Conservation (phyloP, 169 alveolate genomes). For the Miamiensis avidus region DNA sequence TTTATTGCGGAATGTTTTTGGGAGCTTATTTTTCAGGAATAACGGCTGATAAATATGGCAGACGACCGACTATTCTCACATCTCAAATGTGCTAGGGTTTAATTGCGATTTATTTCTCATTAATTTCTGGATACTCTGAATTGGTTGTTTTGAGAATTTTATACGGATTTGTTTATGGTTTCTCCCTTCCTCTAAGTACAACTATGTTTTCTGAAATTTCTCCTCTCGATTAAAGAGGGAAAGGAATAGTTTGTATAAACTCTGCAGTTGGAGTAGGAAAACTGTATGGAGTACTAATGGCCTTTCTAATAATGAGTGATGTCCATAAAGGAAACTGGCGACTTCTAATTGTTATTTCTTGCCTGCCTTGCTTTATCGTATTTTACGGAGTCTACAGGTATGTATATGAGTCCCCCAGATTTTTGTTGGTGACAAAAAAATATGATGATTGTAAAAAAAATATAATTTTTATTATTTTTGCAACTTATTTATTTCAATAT, state of each 20-base stretch:
- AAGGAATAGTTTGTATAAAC: conserved; percentile 19
- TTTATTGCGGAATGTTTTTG: conserved; percentile 32
- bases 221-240: conserved; percentile 22
- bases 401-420: conserved; percentile 27
- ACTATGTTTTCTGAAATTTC: conserved; percentile 23
- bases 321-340: conserved; percentile 8
- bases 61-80: neutral
- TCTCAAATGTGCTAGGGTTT: neutral
- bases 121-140: neutral
- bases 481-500: too few species aligned
- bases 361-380: conserved; percentile 7
- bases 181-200: conserved; percentile 6
- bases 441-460: neutral
- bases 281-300: neutral
- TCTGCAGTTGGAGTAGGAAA: conserved; percentile 11
- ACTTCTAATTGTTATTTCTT: neutral
- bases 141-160: conserved; percentile 1
- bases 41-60: conserved; percentile 15
- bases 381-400: conserved; percentile 12
- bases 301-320: conserved; percentile 9
- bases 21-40: conserved; percentile 8
- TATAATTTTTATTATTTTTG: too few species aligned
- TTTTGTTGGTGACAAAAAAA: conserved; percentile 1
- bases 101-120: conserved; percentile 6
- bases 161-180: conserved; percentile 23